Evolutionary conservation across 192 early-diverging fungal genomes (phyloP), one percentile per base, ranked within the genome.

Genomic region (Backusella luteola): DNA sequence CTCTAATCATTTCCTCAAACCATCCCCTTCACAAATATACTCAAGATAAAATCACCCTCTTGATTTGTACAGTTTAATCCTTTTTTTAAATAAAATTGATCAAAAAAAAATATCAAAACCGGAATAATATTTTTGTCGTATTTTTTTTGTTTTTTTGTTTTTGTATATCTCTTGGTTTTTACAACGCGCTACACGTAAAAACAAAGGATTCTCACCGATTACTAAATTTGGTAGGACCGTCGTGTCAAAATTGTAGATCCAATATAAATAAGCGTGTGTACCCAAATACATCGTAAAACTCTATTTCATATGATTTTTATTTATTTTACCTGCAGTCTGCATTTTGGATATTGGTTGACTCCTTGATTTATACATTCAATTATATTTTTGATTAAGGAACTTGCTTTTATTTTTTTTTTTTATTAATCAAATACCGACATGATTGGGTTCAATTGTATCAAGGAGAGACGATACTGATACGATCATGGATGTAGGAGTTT

Each of bases 41-140:
- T 69, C 67, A 38, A 69, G 34, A 69, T 35, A 67, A 17, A 34
- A 67, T 19, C 53, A 21, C 17, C 1, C 21, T 59, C 53, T 59
- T 59, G 53, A 59, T 59, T 59, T 59, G 53, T 59, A 59, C 53
- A 59, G 53, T 59, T 38, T 38, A 69, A 38, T 38, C 32, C 67
- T 35, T 68, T 69, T 69, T 69, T 69, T 36, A 69, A 69, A 35
- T 38, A 38, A 38, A 38, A 38, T 69, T 23, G 32, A 35, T 35
- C 17, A 67, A 35, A 67, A 67, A 32, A 19, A 29, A 32, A 19
- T 32, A 32, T 67, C 15, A 68, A 68, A 68, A 39, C 53, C 53
- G 53, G 53, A 59, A 11, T 59, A 59, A 59, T 23, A 59, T 59
- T 53, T 53, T 53, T 53, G 52, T 53, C 19, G 4, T 8, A 53